Conservation (phyloP, 1,139 yeast genomes). For the Debaryomyces sp. region DNA sequence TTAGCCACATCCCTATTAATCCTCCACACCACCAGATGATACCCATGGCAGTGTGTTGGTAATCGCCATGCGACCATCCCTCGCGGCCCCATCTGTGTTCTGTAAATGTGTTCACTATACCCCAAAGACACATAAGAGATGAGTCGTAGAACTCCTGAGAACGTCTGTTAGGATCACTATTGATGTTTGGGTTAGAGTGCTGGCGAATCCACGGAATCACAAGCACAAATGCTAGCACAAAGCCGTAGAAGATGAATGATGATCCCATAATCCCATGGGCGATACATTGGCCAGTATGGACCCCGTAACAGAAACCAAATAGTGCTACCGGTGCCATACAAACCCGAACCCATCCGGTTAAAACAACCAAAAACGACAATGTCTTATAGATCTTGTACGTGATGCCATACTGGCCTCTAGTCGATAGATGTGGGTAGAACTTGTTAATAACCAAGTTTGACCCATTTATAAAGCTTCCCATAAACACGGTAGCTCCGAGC, state of each 20-base stretch:
- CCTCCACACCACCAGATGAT: constrained; percentile 97
- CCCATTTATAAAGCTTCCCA: constrained; percentile 60
- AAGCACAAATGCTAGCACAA: constrained; percentile 64
- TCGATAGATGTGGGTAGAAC: constrained; percentile 36
- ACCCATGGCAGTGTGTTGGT: constrained; percentile 95
- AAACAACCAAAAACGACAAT: constrained; percentile 45
- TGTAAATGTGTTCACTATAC: constrained; percentile 89
- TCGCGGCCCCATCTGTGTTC: constrained; percentile 94
- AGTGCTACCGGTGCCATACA: constrained; percentile 83
- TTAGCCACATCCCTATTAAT: constrained; percentile 73
- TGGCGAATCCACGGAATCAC: constrained; percentile 69
- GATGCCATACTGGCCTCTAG: constrained; percentile 17
- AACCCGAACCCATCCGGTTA: constrained; percentile 69
- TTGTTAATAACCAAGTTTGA: constrained; percentile 46
- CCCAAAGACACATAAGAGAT: constrained; percentile 81
- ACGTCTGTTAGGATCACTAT: constrained; percentile 39
- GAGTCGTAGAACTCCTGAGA: constrained; percentile 91
- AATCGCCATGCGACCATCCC: constrained; percentile 87
- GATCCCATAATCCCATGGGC: constrained; percentile 98
- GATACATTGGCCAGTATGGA: constrained; percentile 85
- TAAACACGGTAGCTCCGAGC: constrained; percentile 48
- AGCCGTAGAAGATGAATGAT: constrained; percentile 80
- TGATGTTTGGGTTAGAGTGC: constrained; percentile 19
- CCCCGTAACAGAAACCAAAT: constrained; percentile 75
- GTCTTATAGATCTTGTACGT: constrained; percentile 42